A percentile compares a stretch with the other conserved stretches of the same genome.
Evolutionary conservation across 352 stramenopile genomes (phyloP).

Genomic region (Phytophthora ohioensis): DNA sequence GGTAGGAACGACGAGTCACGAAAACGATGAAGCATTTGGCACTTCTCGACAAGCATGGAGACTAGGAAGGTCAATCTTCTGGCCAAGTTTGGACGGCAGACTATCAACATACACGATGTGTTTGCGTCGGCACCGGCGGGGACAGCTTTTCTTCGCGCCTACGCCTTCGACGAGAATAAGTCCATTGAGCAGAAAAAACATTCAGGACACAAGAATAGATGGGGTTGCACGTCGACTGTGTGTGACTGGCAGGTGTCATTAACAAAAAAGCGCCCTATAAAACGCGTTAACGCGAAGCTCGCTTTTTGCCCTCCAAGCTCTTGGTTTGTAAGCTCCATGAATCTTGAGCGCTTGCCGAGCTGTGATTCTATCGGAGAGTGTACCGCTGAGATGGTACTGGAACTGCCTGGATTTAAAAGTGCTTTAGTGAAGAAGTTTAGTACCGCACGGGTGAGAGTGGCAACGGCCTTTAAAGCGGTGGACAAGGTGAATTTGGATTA

Average conservation of each 20-base stretch:
- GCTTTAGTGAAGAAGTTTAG: not conserved
- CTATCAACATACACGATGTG: conserved; percentile 1
- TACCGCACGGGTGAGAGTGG: not conserved
- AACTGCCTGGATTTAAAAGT: conserved; percentile 8
- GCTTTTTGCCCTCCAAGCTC: not conserved
- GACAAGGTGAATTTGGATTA: conserved; percentile 5
- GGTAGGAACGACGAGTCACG: not conserved
- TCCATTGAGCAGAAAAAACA: conserved; percentile 2
- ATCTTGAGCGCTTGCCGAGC: not conserved
- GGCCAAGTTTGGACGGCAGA: not conserved
- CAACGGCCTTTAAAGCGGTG: not conserved
- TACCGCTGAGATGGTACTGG: not conserved
- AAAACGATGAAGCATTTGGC: not conserved
- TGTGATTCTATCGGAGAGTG: conserved; percentile 2
- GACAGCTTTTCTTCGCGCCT: conserved; percentile 2
- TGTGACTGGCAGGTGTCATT: conserved; percentile 11
- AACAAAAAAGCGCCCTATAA: not conserved
- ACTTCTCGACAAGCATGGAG: conserved; percentile 1
- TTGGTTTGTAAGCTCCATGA: conserved; percentile 8
- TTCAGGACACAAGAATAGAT: conserved; percentile 5
- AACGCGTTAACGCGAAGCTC: conserved; percentile 7
- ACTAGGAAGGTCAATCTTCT: not conserved
- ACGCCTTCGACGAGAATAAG: conserved; percentile 23
- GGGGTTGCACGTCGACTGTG: not conserved
- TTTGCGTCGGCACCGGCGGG: not conserved